Conservation (phyloP, 1,139 yeast species). For the Blastobotrys arbuscula region DNA sequence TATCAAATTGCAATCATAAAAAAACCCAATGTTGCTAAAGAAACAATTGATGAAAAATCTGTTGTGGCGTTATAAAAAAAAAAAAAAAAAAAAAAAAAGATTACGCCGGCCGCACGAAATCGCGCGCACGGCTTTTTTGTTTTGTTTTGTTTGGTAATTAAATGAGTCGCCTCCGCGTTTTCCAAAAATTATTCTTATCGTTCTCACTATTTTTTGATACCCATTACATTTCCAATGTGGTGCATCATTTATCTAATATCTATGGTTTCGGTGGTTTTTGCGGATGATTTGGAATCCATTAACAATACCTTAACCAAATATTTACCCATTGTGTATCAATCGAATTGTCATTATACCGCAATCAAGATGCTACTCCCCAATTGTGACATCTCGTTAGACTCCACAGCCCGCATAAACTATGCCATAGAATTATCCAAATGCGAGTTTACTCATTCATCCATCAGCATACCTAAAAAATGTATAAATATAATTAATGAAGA, state of each 20-base stretch:
- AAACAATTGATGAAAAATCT: too few relatives aligned
- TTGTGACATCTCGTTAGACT: conserved; percentile 19
- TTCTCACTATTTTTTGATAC: neutral
- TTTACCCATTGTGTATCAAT: conserved; percentile 17
- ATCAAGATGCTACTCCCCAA: conserved; percentile 24
- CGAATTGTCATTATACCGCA: conserved; percentile 23
- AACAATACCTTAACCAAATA: conserved; percentile 17
- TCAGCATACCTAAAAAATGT: neutral
- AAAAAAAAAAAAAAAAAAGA: neutral
- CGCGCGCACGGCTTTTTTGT: neutral
- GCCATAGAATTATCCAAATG: conserved; percentile 32
- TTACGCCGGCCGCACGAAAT: neutral
- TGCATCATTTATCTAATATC: neutral
- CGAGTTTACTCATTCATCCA: conserved; percentile 30
- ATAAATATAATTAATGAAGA: neutral
- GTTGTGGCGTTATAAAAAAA: neutral
- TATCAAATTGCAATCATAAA: neutral
- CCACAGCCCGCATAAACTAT: conserved; percentile 22
- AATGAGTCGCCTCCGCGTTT: neutral
- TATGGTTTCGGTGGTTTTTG: neutral
- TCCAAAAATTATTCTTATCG: neutral
- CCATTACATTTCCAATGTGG: neutral
- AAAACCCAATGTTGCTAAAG: too few relatives aligned
- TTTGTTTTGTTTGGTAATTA: neutral
- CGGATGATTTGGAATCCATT: neutral